Percentiles rank a stretch among this genome's conserved stretches.
Conservation (phyloP, 1,284 basidiomycete genomes). For the Apiotrichum mycotoxinovorans region DNA sequence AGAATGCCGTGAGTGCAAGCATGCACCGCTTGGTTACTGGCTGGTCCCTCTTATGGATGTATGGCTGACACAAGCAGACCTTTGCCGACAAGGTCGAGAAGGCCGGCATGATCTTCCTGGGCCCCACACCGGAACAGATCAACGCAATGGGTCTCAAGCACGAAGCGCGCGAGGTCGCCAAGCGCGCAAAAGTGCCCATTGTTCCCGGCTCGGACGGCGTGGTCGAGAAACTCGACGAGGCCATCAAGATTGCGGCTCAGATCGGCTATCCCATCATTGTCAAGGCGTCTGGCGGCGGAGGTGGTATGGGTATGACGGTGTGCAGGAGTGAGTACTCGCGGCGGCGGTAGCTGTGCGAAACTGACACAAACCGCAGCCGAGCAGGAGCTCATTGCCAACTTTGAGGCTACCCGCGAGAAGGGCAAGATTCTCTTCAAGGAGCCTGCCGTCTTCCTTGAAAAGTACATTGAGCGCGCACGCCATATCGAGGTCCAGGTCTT, state of each 20-base stretch:
- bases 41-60: too few relatives aligned
- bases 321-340: slow-evolving; percentile 54
- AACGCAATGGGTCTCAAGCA: slow-evolving; percentile 63
- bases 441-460: slow-evolving; percentile 61
- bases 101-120: slow-evolving; percentile 60
- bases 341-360: slow-evolving; percentile 40
- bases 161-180: slow-evolving; percentile 57
- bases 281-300: slow-evolving; percentile 67
- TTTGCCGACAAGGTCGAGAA: slow-evolving; percentile 57
- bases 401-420: slow-evolving; percentile 37
- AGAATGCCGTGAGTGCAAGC: slow-evolving; percentile 56
- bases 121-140: slow-evolving; percentile 59
- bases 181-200: slow-evolving; percentile 56
- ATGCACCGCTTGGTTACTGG: too few relatives aligned
- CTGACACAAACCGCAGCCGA: slow-evolving; percentile 34
- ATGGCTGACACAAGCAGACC: slow-evolving; percentile 19
- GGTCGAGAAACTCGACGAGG: slow-evolving; percentile 53
- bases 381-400: slow-evolving; percentile 53
- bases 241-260: slow-evolving; percentile 49
- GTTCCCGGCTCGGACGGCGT: slow-evolving; percentile 59
- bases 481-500: slow-evolving; percentile 72
- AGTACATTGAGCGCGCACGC: slow-evolving; percentile 57
- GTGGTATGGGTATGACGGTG: slow-evolving; percentile 66
- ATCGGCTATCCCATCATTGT: slow-evolving; percentile 57
- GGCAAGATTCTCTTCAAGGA: slow-evolving; percentile 56